Evolutionary conservation across 1,139 yeast genomes (phyloP), one percentile per base, ranked within the genome.

Genomic region (Yamadazyma kanchanaburiensis): DNA sequence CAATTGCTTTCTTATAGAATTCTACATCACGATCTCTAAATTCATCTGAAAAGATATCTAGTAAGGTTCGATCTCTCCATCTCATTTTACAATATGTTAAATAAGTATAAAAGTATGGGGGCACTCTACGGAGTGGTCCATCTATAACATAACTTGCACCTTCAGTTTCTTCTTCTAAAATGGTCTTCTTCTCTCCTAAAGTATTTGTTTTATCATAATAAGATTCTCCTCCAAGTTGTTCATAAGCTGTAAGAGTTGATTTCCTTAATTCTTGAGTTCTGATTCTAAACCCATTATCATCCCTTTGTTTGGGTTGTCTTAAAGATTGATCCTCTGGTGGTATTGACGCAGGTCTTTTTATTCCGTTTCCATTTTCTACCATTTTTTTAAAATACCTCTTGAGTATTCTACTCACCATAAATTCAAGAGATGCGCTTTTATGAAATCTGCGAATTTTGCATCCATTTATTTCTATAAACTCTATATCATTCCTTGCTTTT

Each of bases 1-100:
- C 72, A 21, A 94, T 81, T 1, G 94, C 80, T 39, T 70, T 63
- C 34, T 59, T 58, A 53, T 91, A 91, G 51, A 83, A 83, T 10
- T 69, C 75, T 18, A 76, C 74, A 12, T 81, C 80, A 34, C 86
- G 68, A 48, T 89, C 94, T 36, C 98, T 65, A 49, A 94, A 94
- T 53, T 94, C 99, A 21, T 72, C 70, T 2, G 78, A 64, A 47
- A 94, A 91, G 4, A 94, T 76, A 35, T 91, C 97, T 12, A 87
- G 44, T 28, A 94, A 58, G 22, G 77, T 77, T 11, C 86, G 65
- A 48, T 83, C 94, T 45, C 91, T 70, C 99, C 99, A 94, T 46
- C 99, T 69, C 51, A 74, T 62, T 53, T 94, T 94, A 57, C 96
- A 89, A 51, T 82, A 86, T 0, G 99, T 91, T 54, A 86, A 65